These are phyloP conservation scores for Cylindrotheca fusiformis DNA, from an alignment of 108 stramenopile genomes.

Conservation along the genomic window DNA sequence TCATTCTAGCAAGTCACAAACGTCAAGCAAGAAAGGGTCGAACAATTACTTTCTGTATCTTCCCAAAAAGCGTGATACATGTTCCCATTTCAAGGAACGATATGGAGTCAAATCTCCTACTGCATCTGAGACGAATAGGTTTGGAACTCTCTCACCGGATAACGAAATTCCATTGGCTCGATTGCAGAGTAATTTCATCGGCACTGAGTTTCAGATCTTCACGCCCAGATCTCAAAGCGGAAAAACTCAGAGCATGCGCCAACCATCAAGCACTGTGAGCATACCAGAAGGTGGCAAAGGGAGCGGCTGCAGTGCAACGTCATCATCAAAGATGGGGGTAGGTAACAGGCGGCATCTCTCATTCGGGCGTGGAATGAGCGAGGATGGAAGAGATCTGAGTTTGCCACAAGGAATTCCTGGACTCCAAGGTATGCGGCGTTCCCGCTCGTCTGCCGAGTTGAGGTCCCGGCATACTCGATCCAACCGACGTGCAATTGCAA, in stretches of 20 bases:
- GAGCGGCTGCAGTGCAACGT: no score
- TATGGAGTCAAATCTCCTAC: slow-evolving; percentile 20
- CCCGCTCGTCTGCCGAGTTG: slow-evolving; percentile 23
- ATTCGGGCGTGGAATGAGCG: not conserved
- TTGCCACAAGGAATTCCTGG: not conserved
- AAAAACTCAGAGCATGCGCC: not conserved
- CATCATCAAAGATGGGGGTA: not conserved
- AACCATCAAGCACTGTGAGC: no score
- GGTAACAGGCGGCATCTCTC: not conserved
- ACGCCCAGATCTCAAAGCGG: slow-evolving; percentile 12
- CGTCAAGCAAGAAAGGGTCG: slow-evolving; percentile 56
- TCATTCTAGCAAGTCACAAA: slow-evolving; percentile 2
- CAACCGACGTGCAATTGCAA: slow-evolving; percentile 66
- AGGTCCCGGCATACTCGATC: slow-evolving; percentile 20
- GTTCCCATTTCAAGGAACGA: slow-evolving; percentile 51
- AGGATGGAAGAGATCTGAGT: not conserved
- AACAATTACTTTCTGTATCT: slow-evolving; percentile 73
- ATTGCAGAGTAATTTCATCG: slow-evolving; percentile 81
- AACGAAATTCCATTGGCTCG: slow-evolving; percentile 45
- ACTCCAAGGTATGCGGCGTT: slow-evolving; percentile 4
- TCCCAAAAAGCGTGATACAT: slow-evolving; percentile 66
- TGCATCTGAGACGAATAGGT: slow-evolving; percentile 15
- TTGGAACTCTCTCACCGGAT: slow-evolving; percentile 7
- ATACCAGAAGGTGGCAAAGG: no score
- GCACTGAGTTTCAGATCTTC: slow-evolving; percentile 86